Base-by-base conservation (phyloP, 106 monocot genomes). In the Dendrobium officinale region DNA sequence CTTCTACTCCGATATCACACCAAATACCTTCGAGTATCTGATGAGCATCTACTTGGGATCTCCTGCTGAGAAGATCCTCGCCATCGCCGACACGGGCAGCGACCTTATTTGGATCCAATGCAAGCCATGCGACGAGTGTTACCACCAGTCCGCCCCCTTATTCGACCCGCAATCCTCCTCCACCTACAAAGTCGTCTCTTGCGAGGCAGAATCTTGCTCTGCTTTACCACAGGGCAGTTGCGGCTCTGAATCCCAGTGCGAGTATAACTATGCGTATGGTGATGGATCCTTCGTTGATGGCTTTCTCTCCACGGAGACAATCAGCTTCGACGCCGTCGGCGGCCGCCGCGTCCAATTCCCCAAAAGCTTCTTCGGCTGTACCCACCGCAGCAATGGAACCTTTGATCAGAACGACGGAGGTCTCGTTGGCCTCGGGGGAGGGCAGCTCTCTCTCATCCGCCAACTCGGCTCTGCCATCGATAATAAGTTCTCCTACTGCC, bases 401-500 rank as follows among this genome's bases (percentile, higher is more conserved):
- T 85, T 90, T 77, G 40, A 61, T 40, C 0, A 45, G 19, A 19
- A 64, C 17, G 68, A 31, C 1, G 56, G 45, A 3, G 90, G 90
- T 1, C 47, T 90, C 41, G 85, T 90, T 10, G 90, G 90, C 15
- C 88, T 90, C 29, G 90, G 86, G 2, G 75, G 72, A 29, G 90
- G 88, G 22, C 56, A 59, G 15, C 22, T 88, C 1, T 90, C 90
- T 9, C 85, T 90, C 16, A 79, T 88, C 26, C 81, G 83, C 1
- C 90, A 90, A 47, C 40, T 90, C 6, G 79, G 85, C n/a, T 44
- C 78, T 3, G 54, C 49, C 33, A 55, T 87, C 26, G 80, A 84
- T 26, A 19, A 40, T 15, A 87, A 77, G 78, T 90, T 90, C 77
- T 90, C 90, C 26, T 90, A 87, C 81, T 90, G 87, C 61, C 59